Evolutionary conservation across 768 basidiomycete species (phyloP).

Genomic region (Solioccasus polychromus): DNA sequence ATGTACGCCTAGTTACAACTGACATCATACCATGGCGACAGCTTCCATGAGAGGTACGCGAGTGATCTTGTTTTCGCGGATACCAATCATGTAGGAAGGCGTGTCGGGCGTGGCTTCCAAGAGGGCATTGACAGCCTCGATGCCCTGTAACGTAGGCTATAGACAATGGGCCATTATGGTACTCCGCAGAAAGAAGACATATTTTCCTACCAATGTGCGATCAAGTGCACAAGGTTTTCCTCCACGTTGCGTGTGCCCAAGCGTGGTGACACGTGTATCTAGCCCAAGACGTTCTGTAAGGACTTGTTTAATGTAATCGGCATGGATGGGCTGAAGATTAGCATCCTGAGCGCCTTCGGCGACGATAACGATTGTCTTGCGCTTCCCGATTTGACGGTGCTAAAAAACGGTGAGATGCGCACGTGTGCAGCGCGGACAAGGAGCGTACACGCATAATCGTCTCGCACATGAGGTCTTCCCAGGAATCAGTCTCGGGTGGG

Average conservation of each 20-base stretch:
- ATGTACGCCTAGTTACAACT: background rate
- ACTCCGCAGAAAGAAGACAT: background rate
- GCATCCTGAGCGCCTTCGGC: constrained; percentile 94
- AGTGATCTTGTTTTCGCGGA: constrained; percentile 93
- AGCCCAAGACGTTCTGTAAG: constrained; percentile 83
- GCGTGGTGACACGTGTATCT: constrained; percentile 93
- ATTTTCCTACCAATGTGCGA: constrained; percentile 75
- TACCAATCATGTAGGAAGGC: constrained; percentile 97
- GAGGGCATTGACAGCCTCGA: constrained; percentile 88
- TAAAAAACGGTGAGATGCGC: constrained; percentile 30
- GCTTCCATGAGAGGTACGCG: constrained; percentile 91
- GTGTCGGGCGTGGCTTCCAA: constrained; percentile 83
- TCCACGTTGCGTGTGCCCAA: constrained; percentile 96
- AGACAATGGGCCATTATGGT: background rate
- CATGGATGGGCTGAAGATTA: constrained; percentile 86
- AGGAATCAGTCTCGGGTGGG: constrained; percentile 73
- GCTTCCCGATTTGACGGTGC: constrained; percentile 91
- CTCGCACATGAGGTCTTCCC: constrained; percentile 92
- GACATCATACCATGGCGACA: constrained; percentile 66
- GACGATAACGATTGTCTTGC: constrained; percentile 97
- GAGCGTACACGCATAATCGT: constrained; percentile 69
- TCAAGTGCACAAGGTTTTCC: constrained; percentile 92
- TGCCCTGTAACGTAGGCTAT: constrained; percentile 94
- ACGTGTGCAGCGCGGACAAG: background rate
- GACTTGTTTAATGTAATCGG: constrained; percentile 88